Evolutionary conservation across 495 filamentous ascomycete genomes (phyloP).

Genomic region (Margaritispora aquatica): DNA sequence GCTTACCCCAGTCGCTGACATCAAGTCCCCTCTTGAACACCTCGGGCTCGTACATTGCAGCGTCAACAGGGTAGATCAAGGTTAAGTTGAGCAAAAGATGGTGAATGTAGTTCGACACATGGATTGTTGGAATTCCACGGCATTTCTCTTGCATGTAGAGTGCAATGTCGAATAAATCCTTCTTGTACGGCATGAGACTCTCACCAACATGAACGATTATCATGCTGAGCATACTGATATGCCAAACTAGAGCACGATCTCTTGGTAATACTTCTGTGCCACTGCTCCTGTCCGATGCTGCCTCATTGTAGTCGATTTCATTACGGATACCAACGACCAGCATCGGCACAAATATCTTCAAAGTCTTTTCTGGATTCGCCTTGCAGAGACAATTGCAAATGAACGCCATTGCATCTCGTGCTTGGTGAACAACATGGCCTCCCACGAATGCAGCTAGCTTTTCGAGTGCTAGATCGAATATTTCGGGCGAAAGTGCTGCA

Average conservation of each 20-base stretch:
- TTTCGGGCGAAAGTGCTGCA: constrained; percentile 83
- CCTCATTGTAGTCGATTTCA: constrained; percentile 96
- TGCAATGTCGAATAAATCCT: constrained; percentile 86
- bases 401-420: constrained; percentile 96
- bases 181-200: constrained; percentile 78
- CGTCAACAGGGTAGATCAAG: constrained; percentile 86
- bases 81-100: constrained; percentile 97
- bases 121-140: constrained; percentile 85
- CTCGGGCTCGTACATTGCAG: constrained; percentile 71
- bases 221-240: constrained; percentile 97
- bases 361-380: constrained; percentile 83
- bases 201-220: constrained; percentile 93
- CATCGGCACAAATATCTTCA: constrained; percentile 85
- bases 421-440: constrained; percentile 94
- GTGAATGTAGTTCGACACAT: constrained; percentile 96
- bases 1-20: constrained; percentile 73
- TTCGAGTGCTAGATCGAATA: constrained; percentile 84
- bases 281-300: constrained; percentile 87
- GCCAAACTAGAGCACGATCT: constrained; percentile 91
- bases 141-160: constrained; percentile 94
- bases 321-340: constrained; percentile 86
- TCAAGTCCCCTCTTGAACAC: constrained; percentile 44
- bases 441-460: constrained; percentile 92
- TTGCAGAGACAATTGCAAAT: constrained; percentile 96
- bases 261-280: constrained; percentile 89